Conservation (phyloP, 495 filamentous ascomycete genomes). For the Parathielavia appendiculata region DNA sequence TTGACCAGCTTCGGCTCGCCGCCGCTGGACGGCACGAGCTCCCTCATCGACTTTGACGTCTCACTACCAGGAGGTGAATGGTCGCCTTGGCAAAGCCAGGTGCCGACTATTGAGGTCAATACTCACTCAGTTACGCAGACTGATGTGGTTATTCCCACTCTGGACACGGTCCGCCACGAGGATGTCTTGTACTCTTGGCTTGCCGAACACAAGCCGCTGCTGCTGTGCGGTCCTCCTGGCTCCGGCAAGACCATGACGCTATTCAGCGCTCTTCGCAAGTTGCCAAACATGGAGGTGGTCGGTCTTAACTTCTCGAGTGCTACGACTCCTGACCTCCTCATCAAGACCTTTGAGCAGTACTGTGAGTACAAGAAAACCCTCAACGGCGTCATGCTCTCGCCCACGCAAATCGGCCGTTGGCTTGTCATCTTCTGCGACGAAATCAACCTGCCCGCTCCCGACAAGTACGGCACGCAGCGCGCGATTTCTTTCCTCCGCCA, state of each 20-base stretch:
- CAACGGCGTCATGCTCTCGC: conserved; percentile 91
- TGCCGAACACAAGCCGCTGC: conserved; percentile 92
- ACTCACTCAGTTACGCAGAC: conserved; percentile 96
- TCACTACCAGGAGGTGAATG: conserved; percentile 80
- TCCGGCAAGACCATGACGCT: conserved; percentile 99
- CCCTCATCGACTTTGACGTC: conserved; percentile 93
- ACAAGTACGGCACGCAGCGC: conserved; percentile 95
- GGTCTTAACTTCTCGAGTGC: conserved; percentile 99
- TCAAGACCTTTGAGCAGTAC: conserved; percentile 99
- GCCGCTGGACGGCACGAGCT: conserved; percentile 63
- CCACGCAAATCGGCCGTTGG: conserved; percentile 95
- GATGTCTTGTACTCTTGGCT: conserved; percentile 98
- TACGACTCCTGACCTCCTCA: conserved; percentile 91
- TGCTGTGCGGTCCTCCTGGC: conserved; percentile 94
- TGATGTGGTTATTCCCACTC: conserved; percentile 93
- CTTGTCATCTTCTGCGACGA: conserved; percentile 98
- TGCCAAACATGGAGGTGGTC: conserved; percentile 97
- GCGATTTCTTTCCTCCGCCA: conserved; percentile 96
- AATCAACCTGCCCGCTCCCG: conserved; percentile 97
- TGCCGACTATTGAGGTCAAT: conserved; percentile 91
- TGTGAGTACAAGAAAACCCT: conserved; percentile 98
- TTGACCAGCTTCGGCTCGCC: conserved; percentile 82
- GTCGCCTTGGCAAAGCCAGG: conserved; percentile 88
- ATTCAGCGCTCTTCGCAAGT: conserved; percentile 90
- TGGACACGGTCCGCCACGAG: conserved; percentile 95